Conservation (phyloP, 169 alveolate species). For the Miamiensis avidus region DNA sequence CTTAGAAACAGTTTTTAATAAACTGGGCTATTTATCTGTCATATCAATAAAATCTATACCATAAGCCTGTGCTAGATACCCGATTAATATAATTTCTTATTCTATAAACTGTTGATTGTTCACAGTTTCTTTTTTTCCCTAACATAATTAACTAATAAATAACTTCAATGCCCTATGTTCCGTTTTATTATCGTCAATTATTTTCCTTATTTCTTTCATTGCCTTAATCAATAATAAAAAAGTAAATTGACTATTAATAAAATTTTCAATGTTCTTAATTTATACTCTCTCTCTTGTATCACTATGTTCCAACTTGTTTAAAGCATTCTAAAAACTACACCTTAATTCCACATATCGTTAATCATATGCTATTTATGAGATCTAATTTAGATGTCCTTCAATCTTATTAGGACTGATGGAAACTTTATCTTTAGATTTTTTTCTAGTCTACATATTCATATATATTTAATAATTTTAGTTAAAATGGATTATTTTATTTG, state of each 20-base stretch:
- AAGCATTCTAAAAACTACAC: not conserved
- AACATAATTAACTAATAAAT: not conserved
- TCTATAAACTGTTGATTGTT: not conserved
- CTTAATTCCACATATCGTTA: no score
- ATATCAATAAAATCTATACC: not conserved
- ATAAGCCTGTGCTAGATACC: not conserved
- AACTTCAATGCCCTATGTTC: not conserved
- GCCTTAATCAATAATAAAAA: not conserved
- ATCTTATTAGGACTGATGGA: not conserved
- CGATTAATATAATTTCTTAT: not conserved
- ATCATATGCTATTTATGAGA: not conserved
- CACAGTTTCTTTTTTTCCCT: not conserved
- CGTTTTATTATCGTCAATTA: not conserved
- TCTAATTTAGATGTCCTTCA: no score
- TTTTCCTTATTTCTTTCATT: not conserved
- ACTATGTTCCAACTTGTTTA: not conserved
- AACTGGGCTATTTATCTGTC: not conserved
- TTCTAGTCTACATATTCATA: no score
- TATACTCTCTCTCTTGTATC: not conserved
- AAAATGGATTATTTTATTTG: no score
- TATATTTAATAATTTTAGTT: no score
- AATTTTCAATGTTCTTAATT: not conserved
- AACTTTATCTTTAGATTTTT: not conserved
- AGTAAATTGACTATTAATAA: not conserved
- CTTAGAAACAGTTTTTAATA: not conserved